Evolutionary conservation across 2,329 filamentous ascomycete species (phyloP).

Genomic region (Curvularia sp.): DNA sequence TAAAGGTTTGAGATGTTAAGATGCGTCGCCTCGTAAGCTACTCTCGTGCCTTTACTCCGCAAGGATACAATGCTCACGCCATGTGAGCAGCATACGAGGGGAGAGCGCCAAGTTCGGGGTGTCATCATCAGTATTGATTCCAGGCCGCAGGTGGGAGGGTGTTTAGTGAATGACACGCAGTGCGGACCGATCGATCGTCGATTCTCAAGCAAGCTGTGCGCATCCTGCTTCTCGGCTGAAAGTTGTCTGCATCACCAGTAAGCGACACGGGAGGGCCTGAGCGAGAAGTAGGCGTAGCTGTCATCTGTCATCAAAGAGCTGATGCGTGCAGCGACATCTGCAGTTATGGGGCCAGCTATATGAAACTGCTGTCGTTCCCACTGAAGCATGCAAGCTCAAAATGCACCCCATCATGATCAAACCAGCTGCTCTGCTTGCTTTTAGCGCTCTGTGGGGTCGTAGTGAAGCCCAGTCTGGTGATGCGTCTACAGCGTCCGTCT

Average conservation of each 20-base stretch:
- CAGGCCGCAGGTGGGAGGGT: not conserved
- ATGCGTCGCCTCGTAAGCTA: not conserved
- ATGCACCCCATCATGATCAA: not conserved
- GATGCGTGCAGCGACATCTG: not conserved
- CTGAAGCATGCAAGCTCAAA: not conserved
- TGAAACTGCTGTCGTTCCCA: not conserved
- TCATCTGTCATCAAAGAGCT: not conserved
- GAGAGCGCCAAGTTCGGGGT: not conserved
- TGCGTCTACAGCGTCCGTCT: not conserved
- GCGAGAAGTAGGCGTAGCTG: not conserved
- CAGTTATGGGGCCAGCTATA: not conserved
- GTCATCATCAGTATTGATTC: not conserved
- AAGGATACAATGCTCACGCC: not conserved
- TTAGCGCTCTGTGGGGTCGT: slow-evolving; percentile 1
- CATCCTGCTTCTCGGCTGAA: not conserved
- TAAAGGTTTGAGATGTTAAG: not conserved
- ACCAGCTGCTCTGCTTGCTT: not conserved
- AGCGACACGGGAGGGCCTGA: not conserved
- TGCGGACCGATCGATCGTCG: not conserved
- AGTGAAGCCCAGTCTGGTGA: slow-evolving; percentile 3
- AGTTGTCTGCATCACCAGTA: not conserved
- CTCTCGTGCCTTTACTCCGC: not conserved
- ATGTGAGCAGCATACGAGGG: not conserved
- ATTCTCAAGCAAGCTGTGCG: not conserved
- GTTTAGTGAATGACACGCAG: not conserved